These are phyloP conservation scores for Microascus cirrosus DNA, from an alignment of 2,329 filamentous ascomycete species.

Conservation along the genomic window DNA sequence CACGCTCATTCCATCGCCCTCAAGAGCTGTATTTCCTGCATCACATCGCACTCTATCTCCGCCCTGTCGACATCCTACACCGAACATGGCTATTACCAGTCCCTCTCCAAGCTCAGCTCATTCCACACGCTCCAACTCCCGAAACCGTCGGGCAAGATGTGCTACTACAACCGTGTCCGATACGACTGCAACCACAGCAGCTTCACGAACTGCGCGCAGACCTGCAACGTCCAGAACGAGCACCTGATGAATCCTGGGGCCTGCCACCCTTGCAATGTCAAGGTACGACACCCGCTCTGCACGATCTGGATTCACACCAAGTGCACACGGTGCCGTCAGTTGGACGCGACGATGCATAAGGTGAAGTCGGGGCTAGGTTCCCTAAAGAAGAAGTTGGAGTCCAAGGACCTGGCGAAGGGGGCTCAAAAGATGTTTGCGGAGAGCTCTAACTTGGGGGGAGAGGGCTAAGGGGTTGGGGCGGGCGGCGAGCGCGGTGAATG, in stretches of 20 bases:
- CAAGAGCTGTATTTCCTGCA: too few relatives aligned
- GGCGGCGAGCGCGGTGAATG: neutral
- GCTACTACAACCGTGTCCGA: conserved; percentile 9
- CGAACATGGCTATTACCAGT: too few relatives aligned
- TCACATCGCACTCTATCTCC: too few relatives aligned
- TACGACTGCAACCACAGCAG: conserved; percentile 11
- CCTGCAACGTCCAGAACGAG: neutral
- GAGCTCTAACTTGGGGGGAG: neutral
- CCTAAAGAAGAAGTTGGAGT: neutral
- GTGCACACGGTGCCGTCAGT: neutral
- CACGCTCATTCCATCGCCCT: too few relatives aligned
- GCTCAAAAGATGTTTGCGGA: neutral
- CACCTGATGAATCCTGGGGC: neutral
- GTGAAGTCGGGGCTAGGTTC: neutral
- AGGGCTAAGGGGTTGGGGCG: neutral
- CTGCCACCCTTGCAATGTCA: neutral
- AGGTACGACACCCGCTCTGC: neutral
- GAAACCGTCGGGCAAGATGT: conserved; percentile 8
- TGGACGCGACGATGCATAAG: neutral
- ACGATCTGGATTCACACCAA: neutral
- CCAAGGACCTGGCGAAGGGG: neutral
- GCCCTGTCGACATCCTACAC: too few relatives aligned
- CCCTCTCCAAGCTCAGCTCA: neutral
- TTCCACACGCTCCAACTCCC: neutral
- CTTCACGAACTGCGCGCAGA: neutral